Evolutionary conservation across 768 basidiomycete genomes (phyloP).

Genomic region (Tulasnella sp.): DNA sequence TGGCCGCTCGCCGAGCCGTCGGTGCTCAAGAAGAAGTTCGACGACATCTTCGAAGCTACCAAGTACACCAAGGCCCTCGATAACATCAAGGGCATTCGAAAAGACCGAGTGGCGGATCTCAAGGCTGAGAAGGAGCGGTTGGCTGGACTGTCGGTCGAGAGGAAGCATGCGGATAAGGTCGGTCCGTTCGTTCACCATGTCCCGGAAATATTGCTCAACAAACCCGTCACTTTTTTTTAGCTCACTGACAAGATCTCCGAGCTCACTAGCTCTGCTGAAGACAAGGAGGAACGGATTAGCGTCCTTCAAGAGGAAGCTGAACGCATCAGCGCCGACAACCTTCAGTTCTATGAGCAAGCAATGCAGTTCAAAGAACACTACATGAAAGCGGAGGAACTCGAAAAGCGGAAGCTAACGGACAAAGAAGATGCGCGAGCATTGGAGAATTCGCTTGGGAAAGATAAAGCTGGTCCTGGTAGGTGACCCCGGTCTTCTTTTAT

Average conservation of each 20-base stretch:
- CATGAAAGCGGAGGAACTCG: constrained; percentile 58
- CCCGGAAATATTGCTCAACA: background rate
- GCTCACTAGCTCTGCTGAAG: constrained; percentile 55
- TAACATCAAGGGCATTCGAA: constrained; percentile 81
- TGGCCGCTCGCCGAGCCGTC: constrained; percentile 95
- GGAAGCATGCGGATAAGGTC: constrained; percentile 78
- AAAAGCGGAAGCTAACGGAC: constrained; percentile 49
- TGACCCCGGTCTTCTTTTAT: background rate
- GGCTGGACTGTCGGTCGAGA: constrained; percentile 71
- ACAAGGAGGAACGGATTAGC: constrained; percentile 71
- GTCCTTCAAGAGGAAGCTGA: constrained; percentile 46
- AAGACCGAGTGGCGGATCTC: constrained; percentile 83
- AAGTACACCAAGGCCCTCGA: constrained; percentile 94
- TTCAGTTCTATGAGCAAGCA: constrained; percentile 69
- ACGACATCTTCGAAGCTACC: constrained; percentile 98
- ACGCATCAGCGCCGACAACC: constrained; percentile 34
- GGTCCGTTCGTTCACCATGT: constrained; percentile 14
- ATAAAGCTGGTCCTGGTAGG: constrained; percentile 6
- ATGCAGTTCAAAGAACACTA: constrained; percentile 84
- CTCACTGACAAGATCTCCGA: constrained; percentile 63
- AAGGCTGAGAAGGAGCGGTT: constrained; percentile 91
- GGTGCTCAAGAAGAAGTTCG: constrained; percentile 95
- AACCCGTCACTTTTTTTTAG: constrained; percentile 15
- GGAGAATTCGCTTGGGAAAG: constrained; percentile 13
- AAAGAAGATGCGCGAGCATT: constrained; percentile 6